Base-by-base conservation (phyloP, 2,329 filamentous ascomycete species). In the Meredithiella fracta region DNA sequence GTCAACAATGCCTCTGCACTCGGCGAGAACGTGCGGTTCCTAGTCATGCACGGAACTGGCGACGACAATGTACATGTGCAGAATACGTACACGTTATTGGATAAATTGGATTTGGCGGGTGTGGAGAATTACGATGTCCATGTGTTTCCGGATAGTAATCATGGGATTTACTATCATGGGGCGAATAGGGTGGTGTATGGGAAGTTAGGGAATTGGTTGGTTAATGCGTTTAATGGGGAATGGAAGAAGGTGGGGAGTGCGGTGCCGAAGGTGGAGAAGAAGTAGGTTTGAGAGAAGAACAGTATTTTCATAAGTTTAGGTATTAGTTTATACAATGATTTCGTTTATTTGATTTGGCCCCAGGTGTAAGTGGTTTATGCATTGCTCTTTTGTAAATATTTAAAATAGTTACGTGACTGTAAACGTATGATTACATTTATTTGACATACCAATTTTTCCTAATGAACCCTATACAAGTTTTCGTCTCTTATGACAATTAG, bases 1-100 rank as follows among this genome's bases (percentile, higher is more conserved):
- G 81, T 98, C 64, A 77, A 67, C 58, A 86, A 98, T 64, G 83
- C 82, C 60, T 73, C 77, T 0, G 85, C 87, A 0, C 74, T 98
- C 5, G 72, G 75, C 3, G 69, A 81, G 61, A 94, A 85, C 66
- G 85, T 90, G 59, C 82, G 91, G 31, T 98, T 97, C 72, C 73
- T 98, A 40, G 67, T 98, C 63, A 96, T 97, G 86, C 92, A 98
- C 66, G 92, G 92, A 62, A 79, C 89, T n/a, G 85, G 86, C 6
- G 92, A 98, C 64, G 92, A 98, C 69, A 98, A 98, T 64, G 92
- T 98, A 11, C 94, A 98, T 67, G 82, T 95, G 68, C 94, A 98
- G 68, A 97, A 94, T 68, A 89, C 90, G 0, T 76, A 97, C 58
- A 86, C 82, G 1, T 70, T 98, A 60, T 73, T 98, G 50, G 94